Conservation (phyloP, 768 basidiomycete genomes). For the Amanita subjunquillea region DNA sequence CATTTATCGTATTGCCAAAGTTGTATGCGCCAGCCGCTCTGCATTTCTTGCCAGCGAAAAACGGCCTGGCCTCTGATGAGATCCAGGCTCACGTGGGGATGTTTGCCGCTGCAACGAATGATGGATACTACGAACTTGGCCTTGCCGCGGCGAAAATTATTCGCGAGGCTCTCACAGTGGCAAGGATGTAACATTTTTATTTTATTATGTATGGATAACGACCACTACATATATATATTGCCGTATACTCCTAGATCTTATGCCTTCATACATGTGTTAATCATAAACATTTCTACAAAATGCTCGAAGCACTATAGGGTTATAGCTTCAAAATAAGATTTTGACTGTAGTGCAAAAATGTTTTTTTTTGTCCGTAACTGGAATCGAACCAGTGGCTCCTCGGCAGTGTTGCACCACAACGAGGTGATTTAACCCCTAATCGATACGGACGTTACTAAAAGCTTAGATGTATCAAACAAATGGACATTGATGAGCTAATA, state of each 20-base stretch:
- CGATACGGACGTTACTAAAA: neutral
- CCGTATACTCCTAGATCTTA: too few species aligned
- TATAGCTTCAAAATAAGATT: too few species aligned
- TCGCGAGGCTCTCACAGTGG: slow-evolving; percentile 25
- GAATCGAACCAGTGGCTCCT: slow-evolving; percentile 7
- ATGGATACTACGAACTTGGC: slow-evolving; percentile 85
- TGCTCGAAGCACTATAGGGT: too few species aligned
- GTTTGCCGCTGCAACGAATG: slow-evolving; percentile 75
- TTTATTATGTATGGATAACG: neutral
- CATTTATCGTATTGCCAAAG: slow-evolving; percentile 72
- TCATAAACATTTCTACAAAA: too few species aligned
- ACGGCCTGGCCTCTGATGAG: slow-evolving; percentile 64
- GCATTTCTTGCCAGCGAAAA: slow-evolving; percentile 56
- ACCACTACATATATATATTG: too few species aligned
- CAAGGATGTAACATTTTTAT: too few species aligned
- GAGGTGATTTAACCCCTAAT: slow-evolving; percentile 7
- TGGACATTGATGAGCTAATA: too few species aligned
- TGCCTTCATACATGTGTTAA: too few species aligned
- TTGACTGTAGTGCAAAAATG: too few species aligned
- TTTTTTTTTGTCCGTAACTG: neutral
- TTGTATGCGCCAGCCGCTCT: slow-evolving; percentile 32
- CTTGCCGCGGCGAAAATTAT: slow-evolving; percentile 53
- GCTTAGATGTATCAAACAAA: too few species aligned
- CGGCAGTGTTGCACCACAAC: slow-evolving; percentile 1
- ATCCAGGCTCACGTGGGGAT: slow-evolving; percentile 82